phyloP scores from a whole-genome alignment of 768 basidiomycete genomes.

The Ramaria rubella region DNA sequence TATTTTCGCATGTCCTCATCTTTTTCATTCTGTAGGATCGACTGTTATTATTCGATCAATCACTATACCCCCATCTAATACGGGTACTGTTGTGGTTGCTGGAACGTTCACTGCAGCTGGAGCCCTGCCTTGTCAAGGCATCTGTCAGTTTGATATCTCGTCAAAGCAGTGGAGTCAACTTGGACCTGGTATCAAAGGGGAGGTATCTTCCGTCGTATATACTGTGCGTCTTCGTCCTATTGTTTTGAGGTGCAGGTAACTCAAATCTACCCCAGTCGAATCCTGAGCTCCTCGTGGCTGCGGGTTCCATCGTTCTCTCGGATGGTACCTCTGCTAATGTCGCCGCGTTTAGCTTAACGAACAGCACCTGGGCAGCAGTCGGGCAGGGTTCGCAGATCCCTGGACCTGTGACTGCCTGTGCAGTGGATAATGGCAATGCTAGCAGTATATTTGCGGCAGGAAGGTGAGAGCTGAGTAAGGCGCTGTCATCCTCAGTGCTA shows the following conservation, averaged over 20 bases:
- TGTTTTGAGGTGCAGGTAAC: constrained; percentile 9
- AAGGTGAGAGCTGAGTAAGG: constrained; percentile 41
- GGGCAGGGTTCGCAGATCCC: constrained; percentile 60
- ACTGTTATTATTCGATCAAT: constrained; percentile 67
- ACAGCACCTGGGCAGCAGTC: constrained; percentile 66
- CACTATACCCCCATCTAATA: constrained; percentile 50
- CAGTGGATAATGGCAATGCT: constrained; percentile 71
- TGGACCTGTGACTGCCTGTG: constrained; percentile 85
- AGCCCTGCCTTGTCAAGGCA: constrained; percentile 60
- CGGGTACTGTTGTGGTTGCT: constrained; percentile 67
- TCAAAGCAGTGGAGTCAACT: constrained; percentile 75
- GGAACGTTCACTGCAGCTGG: constrained; percentile 85
- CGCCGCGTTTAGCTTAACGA: constrained; percentile 63
- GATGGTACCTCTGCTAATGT: constrained; percentile 64
- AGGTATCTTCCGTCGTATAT: constrained; percentile 70
- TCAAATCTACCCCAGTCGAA: constrained; percentile 39
- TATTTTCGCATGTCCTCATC: not conserved
- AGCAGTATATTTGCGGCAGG: constrained; percentile 91
- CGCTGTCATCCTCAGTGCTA: not conserved
- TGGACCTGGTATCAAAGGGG: constrained; percentile 75
- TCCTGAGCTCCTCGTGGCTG: constrained; percentile 66
- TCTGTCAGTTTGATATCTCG: constrained; percentile 68
- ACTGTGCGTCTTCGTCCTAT: constrained; percentile 48
- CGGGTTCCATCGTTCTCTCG: constrained; percentile 67
- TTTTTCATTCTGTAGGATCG: constrained; percentile 34